Base-by-base conservation (phyloP, 2,329 filamentous ascomycete species). In the Claviceps sp. region DNA sequence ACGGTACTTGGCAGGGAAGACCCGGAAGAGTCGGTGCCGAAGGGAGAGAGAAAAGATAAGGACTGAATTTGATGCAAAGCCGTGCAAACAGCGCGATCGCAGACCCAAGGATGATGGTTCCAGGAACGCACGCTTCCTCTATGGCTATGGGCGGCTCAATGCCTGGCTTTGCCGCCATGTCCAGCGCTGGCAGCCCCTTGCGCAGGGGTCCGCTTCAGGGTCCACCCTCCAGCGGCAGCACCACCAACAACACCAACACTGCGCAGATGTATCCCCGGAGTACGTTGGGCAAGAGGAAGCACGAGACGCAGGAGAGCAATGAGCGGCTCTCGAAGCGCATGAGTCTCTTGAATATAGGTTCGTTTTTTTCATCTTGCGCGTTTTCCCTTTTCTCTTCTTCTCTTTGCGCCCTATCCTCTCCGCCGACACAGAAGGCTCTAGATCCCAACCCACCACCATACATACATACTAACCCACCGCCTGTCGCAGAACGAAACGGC, bases 291-390 rank as follows among this genome's bases (percentile, higher is more conserved):
- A 84, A 84, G 69, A 70, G 81, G 60, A 84, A 82, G 67, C 77
- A 80, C 53, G 76, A 80, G 50, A 65, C 67, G 14, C 77, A 78
- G 55, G 74, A 79, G 30, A 34, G 10, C 61, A 81, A 79, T 58
- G 80, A 94, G 69, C 84, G 89, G 50, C 77, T 96, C 57, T 85
- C 85, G 47, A 96, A 96, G 72, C 79, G 85, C 57, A 76, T 96
- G 66, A 87, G 88, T 64, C 73, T 87, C 50, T 76, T 96, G 52
- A 89, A 90, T 65, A 71, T 96, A 57, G 86, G 89, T 93, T 80
- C 19, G 47, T 34, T 3, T 34, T 34, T 4, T 34, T 3, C 30
- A 3, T 10, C 10, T 30, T 4, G 26, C 26, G 26, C 8, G 4
- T 34, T 4, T 26, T 26, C 7, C 2, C 2, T 26, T 26, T 34